These are phyloP conservation scores for Aureobasidium sp. DNA, from an alignment of 2,329 filamentous ascomycete genomes.

Conservation along the genomic window DNA sequence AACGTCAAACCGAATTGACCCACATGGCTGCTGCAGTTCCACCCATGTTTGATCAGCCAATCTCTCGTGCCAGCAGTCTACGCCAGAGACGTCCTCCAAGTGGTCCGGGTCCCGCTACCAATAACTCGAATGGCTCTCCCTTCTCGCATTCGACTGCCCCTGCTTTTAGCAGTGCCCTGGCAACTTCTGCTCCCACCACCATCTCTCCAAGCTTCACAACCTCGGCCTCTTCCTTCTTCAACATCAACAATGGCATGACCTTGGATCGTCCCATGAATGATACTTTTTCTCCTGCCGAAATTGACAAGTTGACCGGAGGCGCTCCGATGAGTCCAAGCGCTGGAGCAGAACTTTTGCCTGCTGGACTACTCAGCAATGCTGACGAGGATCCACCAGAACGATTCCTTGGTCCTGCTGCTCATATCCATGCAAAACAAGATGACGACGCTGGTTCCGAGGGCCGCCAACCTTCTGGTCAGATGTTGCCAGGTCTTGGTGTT, in stretches of 20 bases:
- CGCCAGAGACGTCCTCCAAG: conserved; percentile 33
- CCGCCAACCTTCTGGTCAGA: conserved; percentile 19
- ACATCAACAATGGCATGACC: conserved; percentile 57
- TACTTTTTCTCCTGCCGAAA: conserved; percentile 54
- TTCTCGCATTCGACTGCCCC: conserved; percentile 35
- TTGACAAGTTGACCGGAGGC: conserved; percentile 54
- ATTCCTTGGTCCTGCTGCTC: conserved; percentile 12
- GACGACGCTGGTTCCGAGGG: conserved; percentile 23
- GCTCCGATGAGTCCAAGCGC: conserved; percentile 73
- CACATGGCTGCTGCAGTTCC: conserved; percentile 31
- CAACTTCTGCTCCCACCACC: conserved; percentile 32
- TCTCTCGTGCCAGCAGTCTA: conserved; percentile 19
- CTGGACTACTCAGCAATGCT: conserved; percentile 45
- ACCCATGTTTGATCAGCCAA: conserved; percentile 21
- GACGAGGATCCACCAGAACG: conserved; percentile 22
- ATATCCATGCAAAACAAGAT: conserved; percentile 19
- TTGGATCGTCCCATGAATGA: conserved; percentile 37
- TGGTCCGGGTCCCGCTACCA: conserved; percentile 27
- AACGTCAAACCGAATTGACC: conserved; percentile 34
- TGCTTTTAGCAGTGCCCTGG: conserved; percentile 37
- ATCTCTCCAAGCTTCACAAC: conserved; percentile 48
- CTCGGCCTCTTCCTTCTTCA: conserved; percentile 44
- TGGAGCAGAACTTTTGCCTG: conserved; percentile 61
- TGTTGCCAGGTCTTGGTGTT: conserved; percentile 29
- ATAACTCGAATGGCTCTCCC: conserved; percentile 30